Percentiles rank a stretch among this genome's conserved stretches.
These are phyloP conservation scores for Alloteropsis semialata DNA, from an alignment of 176 grass and related monocot species.

Conservation along the genomic window DNA sequence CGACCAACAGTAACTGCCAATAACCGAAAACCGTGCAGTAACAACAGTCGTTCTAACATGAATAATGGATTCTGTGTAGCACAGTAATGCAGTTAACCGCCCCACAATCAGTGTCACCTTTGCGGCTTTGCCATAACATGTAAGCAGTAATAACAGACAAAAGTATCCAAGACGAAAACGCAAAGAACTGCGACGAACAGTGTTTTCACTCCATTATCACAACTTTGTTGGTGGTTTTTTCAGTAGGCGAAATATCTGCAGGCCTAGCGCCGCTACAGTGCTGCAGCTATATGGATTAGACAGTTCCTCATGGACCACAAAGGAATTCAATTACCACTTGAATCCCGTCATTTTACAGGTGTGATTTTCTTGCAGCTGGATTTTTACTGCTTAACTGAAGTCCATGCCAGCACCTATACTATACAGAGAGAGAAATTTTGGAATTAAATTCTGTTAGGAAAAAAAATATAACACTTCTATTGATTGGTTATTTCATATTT, in stretches of 20 bases:
- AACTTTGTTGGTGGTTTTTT: not conserved
- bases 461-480: not conserved
- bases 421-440: not conserved
- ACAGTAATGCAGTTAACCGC: not conserved
- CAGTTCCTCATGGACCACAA: slow-evolving; percentile 18
- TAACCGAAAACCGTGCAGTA: not conserved
- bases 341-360: not conserved
- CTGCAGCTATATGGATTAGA: not conserved
- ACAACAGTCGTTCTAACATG: not conserved
- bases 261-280: not conserved
- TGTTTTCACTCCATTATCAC: not conserved
- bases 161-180: not conserved
- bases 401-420: not conserved
- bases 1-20: not conserved
- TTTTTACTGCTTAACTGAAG: not conserved
- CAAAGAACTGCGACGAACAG: not conserved
- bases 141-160: not conserved
- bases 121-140: not conserved
- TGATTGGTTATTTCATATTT: not conserved
- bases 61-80: not conserved
- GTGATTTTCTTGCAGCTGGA: not conserved
- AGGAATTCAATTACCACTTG: not conserved
- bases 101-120: not conserved
- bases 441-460: not conserved
- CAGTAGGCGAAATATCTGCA: not conserved